Evolutionary conservation across 345 rosid species (phyloP).

Genomic region (Aegle marmelos): DNA sequence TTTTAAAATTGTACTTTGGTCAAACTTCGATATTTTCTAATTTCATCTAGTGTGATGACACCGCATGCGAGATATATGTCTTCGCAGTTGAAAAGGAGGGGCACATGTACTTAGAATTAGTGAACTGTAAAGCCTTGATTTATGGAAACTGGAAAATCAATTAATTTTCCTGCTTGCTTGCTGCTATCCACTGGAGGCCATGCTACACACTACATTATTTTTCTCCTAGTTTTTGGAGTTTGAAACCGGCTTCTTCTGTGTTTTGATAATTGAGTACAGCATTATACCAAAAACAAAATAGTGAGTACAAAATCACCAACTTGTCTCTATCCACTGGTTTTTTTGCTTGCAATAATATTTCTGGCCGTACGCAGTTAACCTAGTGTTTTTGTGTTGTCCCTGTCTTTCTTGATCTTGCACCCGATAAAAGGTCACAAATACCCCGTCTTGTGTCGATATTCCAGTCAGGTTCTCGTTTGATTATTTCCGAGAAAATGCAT

Average conservation of each 20-base stretch:
- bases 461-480: background rate
- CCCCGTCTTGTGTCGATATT: background rate
- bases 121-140: slow-evolving; percentile 25
- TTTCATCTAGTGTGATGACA: background rate
- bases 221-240: background rate
- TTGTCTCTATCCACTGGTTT: background rate
- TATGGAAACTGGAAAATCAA: slow-evolving; percentile 1
- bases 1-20: background rate
- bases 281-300: too few species aligned
- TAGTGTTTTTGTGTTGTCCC: slow-evolving; percentile 16
- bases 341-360: background rate
- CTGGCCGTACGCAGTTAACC: background rate
- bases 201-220: background rate
- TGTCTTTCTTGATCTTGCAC: background rate
- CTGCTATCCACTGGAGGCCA: slow-evolving; percentile 15
- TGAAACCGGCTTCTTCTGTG: slow-evolving; percentile 8
- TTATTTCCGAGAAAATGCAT: background rate
- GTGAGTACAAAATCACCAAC: background rate
- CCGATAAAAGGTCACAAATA: background rate
- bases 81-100: slow-evolving; percentile 4
- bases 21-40: background rate
- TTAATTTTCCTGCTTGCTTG: background rate
- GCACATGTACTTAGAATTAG: background rate
- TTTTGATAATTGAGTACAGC: background rate
- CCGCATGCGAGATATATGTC: background rate